Conservation (phyloP, 441 rosid genomes). For the Euphorbia schlechtendalii region DNA sequence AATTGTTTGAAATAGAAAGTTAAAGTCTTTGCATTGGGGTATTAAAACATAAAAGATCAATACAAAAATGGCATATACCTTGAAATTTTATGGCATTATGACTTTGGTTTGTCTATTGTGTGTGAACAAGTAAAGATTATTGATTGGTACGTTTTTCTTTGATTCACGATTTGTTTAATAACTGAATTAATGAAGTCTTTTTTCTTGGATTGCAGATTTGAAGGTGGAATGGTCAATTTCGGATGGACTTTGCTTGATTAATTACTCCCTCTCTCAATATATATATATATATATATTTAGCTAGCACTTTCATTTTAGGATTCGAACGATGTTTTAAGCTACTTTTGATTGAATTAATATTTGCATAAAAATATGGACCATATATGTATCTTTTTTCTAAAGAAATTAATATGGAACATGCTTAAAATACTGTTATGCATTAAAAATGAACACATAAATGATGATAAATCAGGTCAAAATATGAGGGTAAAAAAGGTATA, state of each 20-base stretch:
- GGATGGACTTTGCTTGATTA: not conserved
- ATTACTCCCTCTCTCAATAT: too few relatives aligned
- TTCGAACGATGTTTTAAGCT: constrained; percentile 11
- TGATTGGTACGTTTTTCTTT: constrained; percentile 6
- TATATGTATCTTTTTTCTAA: not conserved
- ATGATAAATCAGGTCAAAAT: not conserved
- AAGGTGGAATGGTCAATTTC: constrained; percentile 28
- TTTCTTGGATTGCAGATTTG: constrained; percentile 47
- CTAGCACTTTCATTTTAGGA: not conserved
- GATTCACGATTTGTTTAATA: constrained; percentile 7
- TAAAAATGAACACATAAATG: not conserved
- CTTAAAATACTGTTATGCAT: not conserved
- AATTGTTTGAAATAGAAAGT: too few relatives aligned
- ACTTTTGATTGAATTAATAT: not conserved
- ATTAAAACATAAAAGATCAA: not conserved
- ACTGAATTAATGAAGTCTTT: too few relatives aligned
- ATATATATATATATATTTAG: not conserved
- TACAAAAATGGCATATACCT: not conserved
- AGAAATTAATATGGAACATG: constrained; percentile 17
- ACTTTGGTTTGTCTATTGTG: constrained; percentile 3
- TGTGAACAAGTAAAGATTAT: constrained; percentile 17
- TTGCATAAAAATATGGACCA: constrained; percentile 10
- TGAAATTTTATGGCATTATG: not conserved
- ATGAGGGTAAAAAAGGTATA: not conserved
- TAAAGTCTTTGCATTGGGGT: not conserved